Conservation (phyloP, 441 rosid genomes). For the Mallotus japonicus region DNA sequence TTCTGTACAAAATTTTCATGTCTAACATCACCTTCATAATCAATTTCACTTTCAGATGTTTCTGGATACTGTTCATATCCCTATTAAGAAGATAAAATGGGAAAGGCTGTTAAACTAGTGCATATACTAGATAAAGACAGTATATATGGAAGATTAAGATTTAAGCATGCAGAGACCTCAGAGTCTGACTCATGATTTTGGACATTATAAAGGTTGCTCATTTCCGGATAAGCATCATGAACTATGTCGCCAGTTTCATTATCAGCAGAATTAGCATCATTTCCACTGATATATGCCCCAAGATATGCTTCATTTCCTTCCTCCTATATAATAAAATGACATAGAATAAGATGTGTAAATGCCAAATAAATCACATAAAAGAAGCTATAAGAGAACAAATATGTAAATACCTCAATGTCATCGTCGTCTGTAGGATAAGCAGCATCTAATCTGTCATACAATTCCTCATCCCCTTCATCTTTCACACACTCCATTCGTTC, state of each 20-base stretch:
- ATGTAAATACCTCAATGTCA: conserved; percentile 45
- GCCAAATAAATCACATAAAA: conserved; percentile 9
- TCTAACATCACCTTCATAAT: conserved; percentile 9
- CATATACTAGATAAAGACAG: not conserved
- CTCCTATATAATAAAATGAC: conserved; percentile 35
- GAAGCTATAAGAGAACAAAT: conserved; percentile 5
- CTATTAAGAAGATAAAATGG: conserved; percentile 8
- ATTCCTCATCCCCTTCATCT: conserved; percentile 53
- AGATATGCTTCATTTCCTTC: conserved; percentile 57
- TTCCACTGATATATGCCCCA: conserved; percentile 37
- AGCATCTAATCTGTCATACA: conserved; percentile 63
- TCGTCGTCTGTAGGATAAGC: conserved; percentile 66
- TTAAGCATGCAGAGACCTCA: conserved; percentile 23
- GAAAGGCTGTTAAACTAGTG: not conserved
- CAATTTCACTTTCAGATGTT: conserved; percentile 19
- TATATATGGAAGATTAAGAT: not conserved
- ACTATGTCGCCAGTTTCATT: conserved; percentile 22
- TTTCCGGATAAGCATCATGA: conserved; percentile 23
- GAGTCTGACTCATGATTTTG: conserved; percentile 33
- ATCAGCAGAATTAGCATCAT: conserved; percentile 34
- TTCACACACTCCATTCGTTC: conserved; percentile 56
- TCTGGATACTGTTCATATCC: conserved; percentile 24
- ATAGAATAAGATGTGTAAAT: not conserved
- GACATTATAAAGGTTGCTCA: conserved; percentile 26
- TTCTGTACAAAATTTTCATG: not conserved